Evolutionary conservation across 148 eudicot species (phyloP).

Genomic region (Camellia sinensis): DNA sequence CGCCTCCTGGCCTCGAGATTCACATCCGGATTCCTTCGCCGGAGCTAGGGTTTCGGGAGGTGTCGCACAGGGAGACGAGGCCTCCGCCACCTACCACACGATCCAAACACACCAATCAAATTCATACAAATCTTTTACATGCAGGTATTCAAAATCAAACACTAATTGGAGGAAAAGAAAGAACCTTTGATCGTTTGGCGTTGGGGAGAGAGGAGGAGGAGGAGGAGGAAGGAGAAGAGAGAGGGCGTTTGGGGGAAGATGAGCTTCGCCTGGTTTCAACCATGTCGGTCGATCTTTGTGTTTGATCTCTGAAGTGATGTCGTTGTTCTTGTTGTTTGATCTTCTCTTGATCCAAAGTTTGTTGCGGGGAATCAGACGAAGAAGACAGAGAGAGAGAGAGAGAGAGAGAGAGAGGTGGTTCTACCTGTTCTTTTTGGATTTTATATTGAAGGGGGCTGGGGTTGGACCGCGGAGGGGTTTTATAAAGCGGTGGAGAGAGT

Average conservation of each 20-base stretch:
- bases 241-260: conserved; percentile 71
- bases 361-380: conserved; percentile 1
- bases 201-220: conserved; percentile 37
- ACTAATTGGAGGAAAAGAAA: not conserved
- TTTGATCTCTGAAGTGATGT: too few species aligned
- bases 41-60: conserved; percentile 28
- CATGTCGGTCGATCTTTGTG: conserved; percentile 28
- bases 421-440: not conserved
- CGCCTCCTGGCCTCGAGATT: conserved; percentile 48
- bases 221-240: conserved; percentile 32
- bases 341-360: conserved; percentile 30
- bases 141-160: not conserved
- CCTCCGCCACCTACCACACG: conserved; percentile 51
- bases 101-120: conserved; percentile 15
- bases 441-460: too few species aligned
- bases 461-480: too few species aligned
- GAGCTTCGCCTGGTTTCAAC: conserved; percentile 82
- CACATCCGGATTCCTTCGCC: conserved; percentile 33
- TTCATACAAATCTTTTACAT: not conserved
- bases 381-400: not conserved
- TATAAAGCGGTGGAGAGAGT: too few species aligned
- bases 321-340: not conserved
- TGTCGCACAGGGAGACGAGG: conserved; percentile 43
- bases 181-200: conserved; percentile 73
- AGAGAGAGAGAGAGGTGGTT: not conserved